phyloP scores from a whole-genome alignment of 352 stramenopile genomes.

The Thraustochytrium sp. region DNA sequence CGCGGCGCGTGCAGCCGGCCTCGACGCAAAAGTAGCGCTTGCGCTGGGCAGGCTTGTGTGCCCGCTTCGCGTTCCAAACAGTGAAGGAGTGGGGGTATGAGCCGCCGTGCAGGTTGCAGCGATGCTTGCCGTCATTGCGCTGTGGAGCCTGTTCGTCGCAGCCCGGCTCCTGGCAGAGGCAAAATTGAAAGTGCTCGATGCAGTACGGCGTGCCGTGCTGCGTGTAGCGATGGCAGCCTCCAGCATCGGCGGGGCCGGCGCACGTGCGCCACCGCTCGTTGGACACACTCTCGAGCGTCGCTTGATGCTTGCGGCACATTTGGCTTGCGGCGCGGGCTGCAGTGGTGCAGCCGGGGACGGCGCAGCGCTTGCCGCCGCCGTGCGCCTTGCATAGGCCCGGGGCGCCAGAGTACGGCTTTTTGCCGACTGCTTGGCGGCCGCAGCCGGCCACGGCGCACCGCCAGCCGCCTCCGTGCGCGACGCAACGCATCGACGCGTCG shows the following conservation, averaged over 20 bases:
- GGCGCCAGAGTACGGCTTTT: too few relatives aligned
- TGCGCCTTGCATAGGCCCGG: constrained; percentile 67
- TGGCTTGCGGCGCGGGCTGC: neutral
- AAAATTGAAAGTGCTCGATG: constrained; percentile 74
- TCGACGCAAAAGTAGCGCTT: neutral
- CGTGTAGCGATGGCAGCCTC: constrained; percentile 59
- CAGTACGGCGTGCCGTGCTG: constrained; percentile 74
- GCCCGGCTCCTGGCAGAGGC: constrained; percentile 56
- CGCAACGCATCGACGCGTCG: neutral
- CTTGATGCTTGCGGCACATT: neutral
- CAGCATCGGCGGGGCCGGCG: neutral
- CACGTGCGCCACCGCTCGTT: neutral
- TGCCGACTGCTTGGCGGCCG: neutral
- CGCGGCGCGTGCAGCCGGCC: neutral
- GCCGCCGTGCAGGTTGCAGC: neutral
- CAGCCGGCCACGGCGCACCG: neutral
- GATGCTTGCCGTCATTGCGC: neutral
- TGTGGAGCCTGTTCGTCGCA: neutral
- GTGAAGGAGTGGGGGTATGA: neutral
- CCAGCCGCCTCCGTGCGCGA: neutral
- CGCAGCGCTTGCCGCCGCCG: constrained; percentile 64
- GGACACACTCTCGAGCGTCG: too few relatives aligned
- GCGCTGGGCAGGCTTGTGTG: too few relatives aligned
- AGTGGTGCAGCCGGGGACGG: constrained; percentile 56
- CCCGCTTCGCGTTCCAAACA: neutral